These are phyloP conservation scores for Calonectria pseudoturangicola DNA, from an alignment of 2,329 filamentous ascomycete genomes.

Conservation along the genomic window DNA sequence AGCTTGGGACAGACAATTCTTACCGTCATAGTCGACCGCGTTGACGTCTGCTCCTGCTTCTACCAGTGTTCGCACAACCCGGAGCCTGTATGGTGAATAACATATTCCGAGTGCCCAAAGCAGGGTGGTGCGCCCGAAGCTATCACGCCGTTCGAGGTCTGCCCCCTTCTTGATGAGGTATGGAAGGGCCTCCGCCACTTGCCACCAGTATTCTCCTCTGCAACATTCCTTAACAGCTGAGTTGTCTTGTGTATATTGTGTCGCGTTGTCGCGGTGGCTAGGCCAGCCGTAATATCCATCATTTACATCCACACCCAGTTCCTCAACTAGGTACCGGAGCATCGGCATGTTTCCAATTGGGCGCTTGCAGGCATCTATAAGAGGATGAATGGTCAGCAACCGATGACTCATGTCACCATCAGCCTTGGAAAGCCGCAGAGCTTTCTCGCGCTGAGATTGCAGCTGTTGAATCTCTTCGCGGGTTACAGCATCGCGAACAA, in stretches of 20 bases:
- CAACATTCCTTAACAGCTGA: neutral
- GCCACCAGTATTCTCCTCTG: slow-evolving; percentile 10
- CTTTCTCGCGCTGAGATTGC: neutral
- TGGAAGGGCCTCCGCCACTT: neutral
- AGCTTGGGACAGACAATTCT: neutral
- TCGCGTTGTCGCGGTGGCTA: neutral
- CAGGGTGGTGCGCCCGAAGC: neutral
- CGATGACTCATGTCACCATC: neutral
- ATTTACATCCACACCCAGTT: slow-evolving; percentile 9
- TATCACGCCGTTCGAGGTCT: neutral
- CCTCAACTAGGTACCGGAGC: slow-evolving; percentile 12
- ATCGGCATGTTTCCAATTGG: slow-evolving; percentile 10
- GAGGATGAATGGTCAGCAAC: neutral
- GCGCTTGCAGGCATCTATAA: neutral
- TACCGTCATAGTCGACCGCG: neutral
- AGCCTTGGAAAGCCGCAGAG: neutral
- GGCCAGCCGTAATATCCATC: slow-evolving; percentile 7
- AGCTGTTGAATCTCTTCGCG: neutral
- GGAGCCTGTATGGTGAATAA: neutral
- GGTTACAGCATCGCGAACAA: neutral
- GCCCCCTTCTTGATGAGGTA: neutral
- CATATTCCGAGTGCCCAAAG: slow-evolving; percentile 5
- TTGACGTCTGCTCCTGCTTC: slow-evolving; percentile 14
- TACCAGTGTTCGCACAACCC: neutral
- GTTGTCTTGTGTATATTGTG: neutral